A percentile compares a stretch with the other conserved stretches of the same genome.
These are phyloP conservation scores for Epichloe gansuensis DNA, from an alignment of 2,329 filamentous ascomycete species.

Conservation along the genomic window DNA sequence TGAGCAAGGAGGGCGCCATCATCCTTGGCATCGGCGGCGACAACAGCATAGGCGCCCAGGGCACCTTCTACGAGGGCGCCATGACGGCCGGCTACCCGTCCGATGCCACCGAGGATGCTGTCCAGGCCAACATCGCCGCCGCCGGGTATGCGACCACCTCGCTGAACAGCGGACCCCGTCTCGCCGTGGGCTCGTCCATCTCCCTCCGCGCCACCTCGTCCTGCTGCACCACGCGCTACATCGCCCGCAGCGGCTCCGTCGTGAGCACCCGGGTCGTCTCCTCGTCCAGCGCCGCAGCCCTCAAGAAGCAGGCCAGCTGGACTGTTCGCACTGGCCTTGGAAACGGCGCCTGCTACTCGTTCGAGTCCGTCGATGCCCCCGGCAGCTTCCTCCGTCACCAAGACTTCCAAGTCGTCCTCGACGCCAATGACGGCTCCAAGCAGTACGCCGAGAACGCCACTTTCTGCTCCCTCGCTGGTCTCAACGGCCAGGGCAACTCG, in stretches of 20 bases:
- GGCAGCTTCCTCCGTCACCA: constrained; percentile 47
- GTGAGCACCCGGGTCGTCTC: constrained; percentile 44
- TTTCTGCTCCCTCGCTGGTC: constrained; percentile 42
- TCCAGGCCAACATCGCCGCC: constrained; percentile 45
- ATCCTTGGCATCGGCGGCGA: constrained; percentile 62
- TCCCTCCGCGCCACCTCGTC: constrained; percentile 44
- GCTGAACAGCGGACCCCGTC: constrained; percentile 32
- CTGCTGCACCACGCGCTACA: constrained; percentile 40
- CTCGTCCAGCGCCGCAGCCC: constrained; percentile 33
- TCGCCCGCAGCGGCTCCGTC: constrained; percentile 37
- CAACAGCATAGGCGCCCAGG: constrained; percentile 46
- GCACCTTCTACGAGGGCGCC: constrained; percentile 54
- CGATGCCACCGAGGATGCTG: constrained; percentile 43
- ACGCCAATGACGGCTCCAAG: constrained; percentile 41
- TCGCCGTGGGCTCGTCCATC: constrained; percentile 36
- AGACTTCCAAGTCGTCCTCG: constrained; percentile 37
- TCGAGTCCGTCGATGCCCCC: constrained; percentile 45
- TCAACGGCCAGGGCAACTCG: constrained; percentile 38
- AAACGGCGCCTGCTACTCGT: constrained; percentile 46
- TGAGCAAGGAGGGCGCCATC: constrained; percentile 54
- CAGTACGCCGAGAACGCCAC: constrained; percentile 49
- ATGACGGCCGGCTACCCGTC: constrained; percentile 52
- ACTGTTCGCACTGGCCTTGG: constrained; percentile 41
- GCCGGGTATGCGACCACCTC: constrained; percentile 15
- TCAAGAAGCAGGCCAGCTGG: constrained; percentile 42